Evolutionary conservation across 345 rosid genomes (phyloP).

Genomic region (Bruguiera parviflora): DNA sequence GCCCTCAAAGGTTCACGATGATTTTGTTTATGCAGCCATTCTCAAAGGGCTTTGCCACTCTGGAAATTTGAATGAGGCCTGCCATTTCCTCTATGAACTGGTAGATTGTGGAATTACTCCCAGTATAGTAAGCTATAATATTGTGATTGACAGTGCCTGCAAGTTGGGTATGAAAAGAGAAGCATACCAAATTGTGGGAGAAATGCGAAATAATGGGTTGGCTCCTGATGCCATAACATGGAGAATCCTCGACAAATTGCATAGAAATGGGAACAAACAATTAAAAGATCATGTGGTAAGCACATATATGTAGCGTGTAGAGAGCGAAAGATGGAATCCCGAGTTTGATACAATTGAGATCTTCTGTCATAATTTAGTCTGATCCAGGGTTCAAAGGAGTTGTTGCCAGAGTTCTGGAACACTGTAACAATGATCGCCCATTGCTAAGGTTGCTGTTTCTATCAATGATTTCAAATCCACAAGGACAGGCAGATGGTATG

Average conservation of each 20-base stretch:
- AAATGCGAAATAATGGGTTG: conserved; percentile 67
- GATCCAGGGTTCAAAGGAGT: too few relatives aligned
- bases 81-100: conserved; percentile 72
- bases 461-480: too few relatives aligned
- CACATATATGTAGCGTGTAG: background rate
- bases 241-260: conserved; percentile 76
- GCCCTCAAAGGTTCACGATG: conserved; percentile 74
- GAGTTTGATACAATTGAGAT: too few relatives aligned
- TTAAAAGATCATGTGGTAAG: conserved; percentile 9
- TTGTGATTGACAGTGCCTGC: conserved; percentile 68
- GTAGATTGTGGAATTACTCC: conserved; percentile 68
- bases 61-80: conserved; percentile 54
- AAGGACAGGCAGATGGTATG: too few relatives aligned
- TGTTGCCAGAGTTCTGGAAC: too few relatives aligned
- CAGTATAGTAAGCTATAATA: conserved; percentile 62
- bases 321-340: background rate
- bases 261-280: conserved; percentile 22
- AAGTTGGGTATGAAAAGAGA: conserved; percentile 65
- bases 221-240: conserved; percentile 84
- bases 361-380: too few relatives aligned
- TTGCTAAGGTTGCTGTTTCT: too few relatives aligned
- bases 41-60: conserved; percentile 66
- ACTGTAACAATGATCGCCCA: too few relatives aligned
- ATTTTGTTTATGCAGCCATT: conserved; percentile 68
- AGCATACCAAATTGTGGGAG: conserved; percentile 70